These are phyloP conservation scores for Lasiodiplodia sp. DNA, from an alignment of 2,329 filamentous ascomycete genomes.

Conservation along the genomic window DNA sequence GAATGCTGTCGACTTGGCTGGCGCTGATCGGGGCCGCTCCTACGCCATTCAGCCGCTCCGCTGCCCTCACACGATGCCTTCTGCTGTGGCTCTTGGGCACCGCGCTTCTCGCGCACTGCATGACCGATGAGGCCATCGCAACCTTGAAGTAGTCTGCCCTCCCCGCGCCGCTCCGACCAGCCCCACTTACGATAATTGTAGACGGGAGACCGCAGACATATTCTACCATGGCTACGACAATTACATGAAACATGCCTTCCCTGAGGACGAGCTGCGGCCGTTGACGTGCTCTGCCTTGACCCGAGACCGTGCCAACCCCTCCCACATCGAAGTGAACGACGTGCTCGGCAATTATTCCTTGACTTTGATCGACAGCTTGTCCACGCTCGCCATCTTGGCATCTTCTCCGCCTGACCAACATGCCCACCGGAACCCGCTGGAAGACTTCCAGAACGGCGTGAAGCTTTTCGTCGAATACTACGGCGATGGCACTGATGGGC, in stretches of 20 bases:
- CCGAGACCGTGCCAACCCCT: slow-evolving; percentile 79
- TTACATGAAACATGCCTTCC: slow-evolving; percentile 93
- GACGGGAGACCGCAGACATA: slow-evolving; percentile 68
- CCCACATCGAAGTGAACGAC: slow-evolving; percentile 88
- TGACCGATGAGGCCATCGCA: slow-evolving; percentile 53
- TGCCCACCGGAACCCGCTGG: slow-evolving; percentile 59
- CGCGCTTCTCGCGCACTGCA: slow-evolving; percentile 47
- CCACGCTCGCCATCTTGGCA: slow-evolving; percentile 89
- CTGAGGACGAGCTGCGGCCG: slow-evolving; percentile 92
- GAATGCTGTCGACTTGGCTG: slow-evolving; percentile 47
- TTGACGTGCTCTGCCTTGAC: slow-evolving; percentile 84
- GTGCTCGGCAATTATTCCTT: slow-evolving; percentile 96
- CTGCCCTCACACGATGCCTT: slow-evolving; percentile 41
- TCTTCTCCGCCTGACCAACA: slow-evolving; percentile 68
- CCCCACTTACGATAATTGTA: slow-evolving; percentile 32
- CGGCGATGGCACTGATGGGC: slow-evolving; percentile 78
- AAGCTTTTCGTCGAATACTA: slow-evolving; percentile 80
- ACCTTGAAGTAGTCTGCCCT: slow-evolving; percentile 44
- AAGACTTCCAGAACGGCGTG: slow-evolving; percentile 80
- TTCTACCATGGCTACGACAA: slow-evolving; percentile 98
- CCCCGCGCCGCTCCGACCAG: neutral
- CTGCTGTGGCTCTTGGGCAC: slow-evolving; percentile 41
- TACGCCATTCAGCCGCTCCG: slow-evolving; percentile 27
- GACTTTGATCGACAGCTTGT: slow-evolving; percentile 93
- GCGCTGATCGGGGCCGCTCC: slow-evolving; percentile 40